These are phyloP conservation scores for Sclerotinia trifoliorum DNA, from an alignment of 2,329 filamentous ascomycete species.

Conservation along the genomic window DNA sequence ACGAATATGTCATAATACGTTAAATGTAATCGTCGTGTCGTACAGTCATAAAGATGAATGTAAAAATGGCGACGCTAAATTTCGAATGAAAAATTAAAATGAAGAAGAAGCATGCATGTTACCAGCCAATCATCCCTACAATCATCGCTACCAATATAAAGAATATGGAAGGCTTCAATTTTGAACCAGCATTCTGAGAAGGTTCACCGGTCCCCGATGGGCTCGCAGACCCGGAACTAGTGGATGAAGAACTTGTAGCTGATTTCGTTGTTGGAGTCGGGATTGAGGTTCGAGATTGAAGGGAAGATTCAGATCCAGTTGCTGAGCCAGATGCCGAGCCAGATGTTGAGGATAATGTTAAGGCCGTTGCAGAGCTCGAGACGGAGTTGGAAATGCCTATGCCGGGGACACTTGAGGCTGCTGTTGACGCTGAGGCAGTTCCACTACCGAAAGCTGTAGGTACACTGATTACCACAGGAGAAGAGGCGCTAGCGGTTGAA, in stretches of 20 bases:
- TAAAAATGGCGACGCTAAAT: neutral
- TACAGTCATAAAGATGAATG: neutral
- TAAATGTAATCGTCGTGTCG: neutral
- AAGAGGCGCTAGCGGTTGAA: neutral
- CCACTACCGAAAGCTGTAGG: neutral
- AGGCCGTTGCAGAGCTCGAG: too few relatives aligned
- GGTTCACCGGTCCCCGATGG: neutral
- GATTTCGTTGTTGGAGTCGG: conserved; percentile 6
- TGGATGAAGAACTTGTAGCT: neutral
- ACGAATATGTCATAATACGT: neutral
- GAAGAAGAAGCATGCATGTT: neutral
- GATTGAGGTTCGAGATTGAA: neutral
- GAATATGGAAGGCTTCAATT: neutral
- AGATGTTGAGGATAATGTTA: too few relatives aligned
- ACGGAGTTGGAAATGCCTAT: neutral
- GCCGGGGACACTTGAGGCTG: neutral
- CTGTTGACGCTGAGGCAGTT: neutral
- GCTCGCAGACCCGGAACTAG: neutral
- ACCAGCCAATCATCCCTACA: neutral
- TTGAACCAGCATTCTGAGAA: neutral
- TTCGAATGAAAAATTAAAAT: neutral
- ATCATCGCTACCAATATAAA: neutral
- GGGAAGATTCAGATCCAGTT: conserved; percentile 1
- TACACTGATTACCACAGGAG: neutral
- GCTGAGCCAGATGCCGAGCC: neutral